Evolutionary conservation across 2,329 filamentous ascomycete species (phyloP), one percentile per base, ranked within the genome.

Genomic region (Pseudonectria foliicola): DNA sequence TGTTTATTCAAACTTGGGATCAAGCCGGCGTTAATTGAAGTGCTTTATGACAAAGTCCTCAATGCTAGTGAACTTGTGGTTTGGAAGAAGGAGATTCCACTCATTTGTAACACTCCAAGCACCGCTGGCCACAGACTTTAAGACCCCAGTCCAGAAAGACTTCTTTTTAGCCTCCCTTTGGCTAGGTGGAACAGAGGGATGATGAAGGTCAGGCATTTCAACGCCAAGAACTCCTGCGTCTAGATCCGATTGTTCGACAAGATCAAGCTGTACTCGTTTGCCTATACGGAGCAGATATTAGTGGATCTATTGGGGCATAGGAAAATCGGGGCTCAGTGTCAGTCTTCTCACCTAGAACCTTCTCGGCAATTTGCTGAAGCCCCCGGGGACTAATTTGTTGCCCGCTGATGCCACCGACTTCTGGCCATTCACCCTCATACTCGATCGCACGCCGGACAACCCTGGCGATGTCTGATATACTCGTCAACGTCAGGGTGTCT

Each of bases 31-130:
- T n/a, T n/a, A n/a, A n/a, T n/a, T n/a, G n/a, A n/a, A n/a, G n/a
- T n/a, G n/a, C n/a, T n/a, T n/a, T n/a, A n/a, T n/a, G n/a, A n/a
- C n/a, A 39, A 68, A 70, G 13, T 63, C 60, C 37, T 67, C 63
- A 2, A 54, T 46, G 7, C 46, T 38, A 3, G 48, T 58, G 29
- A 70, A 71, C 33, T 60, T 38, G 26, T 63, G 64, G 21, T 67
- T 61, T 0, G 67, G 64, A 27, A 66, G 57, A 15, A 65, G 44
- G 34, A 54, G 38, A 40, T 71, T 71, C 53, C 57, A 68, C 38
- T 68, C 63, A 27, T 59, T 57, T 10, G 63, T 57, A 2, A 64
- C 57, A 39, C 56, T 49, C 53, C 60, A 63, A 4, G 45, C 48
- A 0, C 61, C 63, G 3, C 46, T 53, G 7, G 42, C 29, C 10